phyloP scores from a whole-genome alignment of 1,139 yeast genomes.

The Suhomyces coccinellae region DNA sequence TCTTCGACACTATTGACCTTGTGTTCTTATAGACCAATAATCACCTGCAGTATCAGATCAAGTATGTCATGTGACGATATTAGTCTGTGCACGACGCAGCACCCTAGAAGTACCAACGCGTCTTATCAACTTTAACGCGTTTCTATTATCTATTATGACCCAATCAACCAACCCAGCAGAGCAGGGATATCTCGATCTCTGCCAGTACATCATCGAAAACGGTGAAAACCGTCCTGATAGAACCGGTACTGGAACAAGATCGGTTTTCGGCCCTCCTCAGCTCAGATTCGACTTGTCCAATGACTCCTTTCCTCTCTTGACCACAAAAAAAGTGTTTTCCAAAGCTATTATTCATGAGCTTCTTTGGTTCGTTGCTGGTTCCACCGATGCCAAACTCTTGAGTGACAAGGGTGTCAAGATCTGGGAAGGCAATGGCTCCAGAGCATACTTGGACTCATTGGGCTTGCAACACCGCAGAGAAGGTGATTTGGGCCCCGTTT shows the following conservation, averaged over 20 bases:
- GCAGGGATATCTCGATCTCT: conserved; percentile 81
- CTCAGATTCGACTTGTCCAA: conserved; percentile 74
- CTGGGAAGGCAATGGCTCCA: conserved; percentile 99
- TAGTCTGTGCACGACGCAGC: neutral
- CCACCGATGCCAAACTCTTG: conserved; percentile 81
- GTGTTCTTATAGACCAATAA: too few species aligned
- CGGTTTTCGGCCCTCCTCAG: conserved; percentile 95
- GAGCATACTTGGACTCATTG: conserved; percentile 81
- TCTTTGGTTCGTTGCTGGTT: conserved; percentile 89
- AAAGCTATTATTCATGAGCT: conserved; percentile 87
- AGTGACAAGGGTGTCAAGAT: conserved; percentile 85
- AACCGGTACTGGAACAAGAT: conserved; percentile 94
- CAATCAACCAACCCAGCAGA: conserved; percentile 57
- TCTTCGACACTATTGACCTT: too few species aligned
- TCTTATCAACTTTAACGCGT: conserved; percentile 1
- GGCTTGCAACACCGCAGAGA: conserved; percentile 81
- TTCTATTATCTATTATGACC: conserved; percentile 7
- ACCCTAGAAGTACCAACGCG: neutral
- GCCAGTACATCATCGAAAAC: conserved; percentile 69
- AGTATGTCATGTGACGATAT: too few species aligned
- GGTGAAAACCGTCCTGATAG: conserved; percentile 94
- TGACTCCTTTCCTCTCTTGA: conserved; percentile 78
- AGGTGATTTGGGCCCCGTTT: conserved; percentile 97
- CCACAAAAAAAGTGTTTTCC: conserved; percentile 90
- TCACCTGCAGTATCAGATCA: neutral